These are phyloP conservation scores for Torrubiella hemipterigena DNA, from an alignment of 2,329 filamentous ascomycete species.

Conservation along the genomic window DNA sequence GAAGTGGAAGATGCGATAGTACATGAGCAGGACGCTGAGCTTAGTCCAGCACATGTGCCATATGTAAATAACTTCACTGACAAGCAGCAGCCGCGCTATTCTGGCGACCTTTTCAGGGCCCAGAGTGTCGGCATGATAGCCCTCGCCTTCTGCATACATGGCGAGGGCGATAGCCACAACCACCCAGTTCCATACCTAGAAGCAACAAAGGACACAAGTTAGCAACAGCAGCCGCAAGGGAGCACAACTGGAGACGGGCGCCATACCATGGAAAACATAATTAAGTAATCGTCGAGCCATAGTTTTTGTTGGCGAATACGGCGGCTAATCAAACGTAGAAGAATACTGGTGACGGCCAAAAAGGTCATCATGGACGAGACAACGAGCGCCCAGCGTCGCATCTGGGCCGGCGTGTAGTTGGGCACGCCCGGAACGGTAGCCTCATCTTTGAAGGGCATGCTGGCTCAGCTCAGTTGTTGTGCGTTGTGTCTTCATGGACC, in stretches of 20 bases:
- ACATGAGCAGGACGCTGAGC: slow-evolving; percentile 36
- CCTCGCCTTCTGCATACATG: slow-evolving; percentile 33
- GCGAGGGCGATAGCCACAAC: slow-evolving; percentile 34
- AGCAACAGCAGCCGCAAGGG: background rate
- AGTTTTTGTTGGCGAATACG: slow-evolving; percentile 27
- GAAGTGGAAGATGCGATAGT: slow-evolving; percentile 38
- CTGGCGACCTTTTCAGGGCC: slow-evolving; percentile 21
- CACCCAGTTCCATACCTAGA: slow-evolving; percentile 25
- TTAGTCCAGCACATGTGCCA: slow-evolving; percentile 38
- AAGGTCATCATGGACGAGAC: slow-evolving; percentile 18
- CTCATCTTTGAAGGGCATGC: too few species aligned
- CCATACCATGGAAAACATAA: slow-evolving; percentile 32
- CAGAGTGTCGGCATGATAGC: slow-evolving; percentile 29
- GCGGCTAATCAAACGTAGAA: slow-evolving; percentile 26
- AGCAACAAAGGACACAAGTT: background rate
- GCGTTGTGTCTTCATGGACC: too few species aligned
- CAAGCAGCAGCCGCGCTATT: slow-evolving; percentile 32
- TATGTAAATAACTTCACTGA: slow-evolving; percentile 33
- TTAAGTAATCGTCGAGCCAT: slow-evolving; percentile 39
- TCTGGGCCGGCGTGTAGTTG: slow-evolving; percentile 1
- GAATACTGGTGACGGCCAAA: slow-evolving; percentile 24
- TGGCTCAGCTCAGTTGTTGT: too few species aligned
- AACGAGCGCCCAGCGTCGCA: slow-evolving; percentile 1
- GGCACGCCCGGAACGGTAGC: slow-evolving; percentile 2
- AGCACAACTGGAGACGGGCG: background rate